Conservation (phyloP, 2,329 filamentous ascomycete species). For the Alternaria metachromatica region DNA sequence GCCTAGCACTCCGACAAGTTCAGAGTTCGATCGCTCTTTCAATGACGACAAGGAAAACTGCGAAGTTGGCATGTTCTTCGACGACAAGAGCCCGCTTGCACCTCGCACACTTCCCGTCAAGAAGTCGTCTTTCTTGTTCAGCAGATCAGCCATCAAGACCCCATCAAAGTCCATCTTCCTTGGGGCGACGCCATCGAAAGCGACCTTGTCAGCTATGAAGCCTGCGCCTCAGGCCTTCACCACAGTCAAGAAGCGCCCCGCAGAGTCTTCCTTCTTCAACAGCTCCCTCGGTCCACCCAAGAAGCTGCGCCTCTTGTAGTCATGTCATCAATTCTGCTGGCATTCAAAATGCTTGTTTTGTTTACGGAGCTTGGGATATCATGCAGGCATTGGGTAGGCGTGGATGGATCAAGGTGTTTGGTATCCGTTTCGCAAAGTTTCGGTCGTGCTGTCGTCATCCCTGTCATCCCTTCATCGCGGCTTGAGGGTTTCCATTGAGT, state of each 20-base stretch:
- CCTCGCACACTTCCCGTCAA: constrained; percentile 43
- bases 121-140: constrained; percentile 31
- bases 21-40: constrained; percentile 38
- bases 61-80: constrained; percentile 44
- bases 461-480: constrained; percentile 12
- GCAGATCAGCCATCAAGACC: constrained; percentile 57
- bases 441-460: background rate
- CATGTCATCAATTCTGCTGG: background rate
- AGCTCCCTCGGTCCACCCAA: constrained; percentile 33
- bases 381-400: constrained; percentile 1
- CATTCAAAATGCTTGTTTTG: background rate
- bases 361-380: constrained; percentile 5
- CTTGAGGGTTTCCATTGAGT: constrained; percentile 25
- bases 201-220: constrained; percentile 23
- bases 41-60: constrained; percentile 44
- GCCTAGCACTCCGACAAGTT: constrained; percentile 35
- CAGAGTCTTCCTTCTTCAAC: constrained; percentile 22
- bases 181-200: constrained; percentile 30
- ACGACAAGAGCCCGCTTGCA: constrained; percentile 53
- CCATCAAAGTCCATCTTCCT: constrained; percentile 58
- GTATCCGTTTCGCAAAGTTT: background rate
- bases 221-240: constrained; percentile 20
- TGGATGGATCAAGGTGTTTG: background rate
- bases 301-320: constrained; percentile 34
- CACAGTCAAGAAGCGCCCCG: constrained; percentile 30